phyloP scores from a whole-genome alignment of 2,329 filamentous ascomycete genomes.

The Penicillium hordei region DNA sequence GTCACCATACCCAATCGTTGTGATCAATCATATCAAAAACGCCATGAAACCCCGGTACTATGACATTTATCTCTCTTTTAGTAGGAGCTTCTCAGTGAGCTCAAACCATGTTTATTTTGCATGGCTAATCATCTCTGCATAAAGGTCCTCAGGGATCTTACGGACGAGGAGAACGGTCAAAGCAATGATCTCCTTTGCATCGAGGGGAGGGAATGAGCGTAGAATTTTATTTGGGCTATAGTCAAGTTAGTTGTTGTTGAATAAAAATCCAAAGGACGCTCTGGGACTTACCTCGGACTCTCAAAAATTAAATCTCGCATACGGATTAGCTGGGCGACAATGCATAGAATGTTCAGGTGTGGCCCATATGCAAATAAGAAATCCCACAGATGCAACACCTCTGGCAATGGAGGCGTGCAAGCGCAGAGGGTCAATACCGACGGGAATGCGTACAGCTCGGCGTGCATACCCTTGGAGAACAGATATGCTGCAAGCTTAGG shows the following conservation, averaged over 20 bases:
- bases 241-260: slow-evolving; percentile 12
- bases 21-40: slow-evolving; percentile 15
- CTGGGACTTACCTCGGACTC: slow-evolving; percentile 67
- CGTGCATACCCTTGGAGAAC: slow-evolving; percentile 80
- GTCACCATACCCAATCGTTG: slow-evolving; percentile 1
- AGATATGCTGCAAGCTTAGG: slow-evolving; percentile 82
- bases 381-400: slow-evolving; percentile 93
- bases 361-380: slow-evolving; percentile 95
- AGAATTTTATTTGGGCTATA: slow-evolving; percentile 84
- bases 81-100: not conserved
- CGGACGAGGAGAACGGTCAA: slow-evolving; percentile 82
- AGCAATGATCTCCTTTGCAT: slow-evolving; percentile 79
- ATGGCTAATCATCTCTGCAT: slow-evolving; percentile 84
- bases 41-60: slow-evolving; percentile 5
- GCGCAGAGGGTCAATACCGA: slow-evolving; percentile 92
- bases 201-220: slow-evolving; percentile 79
- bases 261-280: not conserved
- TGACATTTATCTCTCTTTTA: not conserved
- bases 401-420: slow-evolving; percentile 89
- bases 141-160: slow-evolving; percentile 87
- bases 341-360: slow-evolving; percentile 92
- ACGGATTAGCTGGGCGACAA: slow-evolving; percentile 89
- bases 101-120: slow-evolving; percentile 53
- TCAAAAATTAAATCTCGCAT: slow-evolving; percentile 81
- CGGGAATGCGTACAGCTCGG: slow-evolving; percentile 94